Evolutionary conservation across 176 grass and related monocot genomes (phyloP).

Genomic region (Oryza punctata): DNA sequence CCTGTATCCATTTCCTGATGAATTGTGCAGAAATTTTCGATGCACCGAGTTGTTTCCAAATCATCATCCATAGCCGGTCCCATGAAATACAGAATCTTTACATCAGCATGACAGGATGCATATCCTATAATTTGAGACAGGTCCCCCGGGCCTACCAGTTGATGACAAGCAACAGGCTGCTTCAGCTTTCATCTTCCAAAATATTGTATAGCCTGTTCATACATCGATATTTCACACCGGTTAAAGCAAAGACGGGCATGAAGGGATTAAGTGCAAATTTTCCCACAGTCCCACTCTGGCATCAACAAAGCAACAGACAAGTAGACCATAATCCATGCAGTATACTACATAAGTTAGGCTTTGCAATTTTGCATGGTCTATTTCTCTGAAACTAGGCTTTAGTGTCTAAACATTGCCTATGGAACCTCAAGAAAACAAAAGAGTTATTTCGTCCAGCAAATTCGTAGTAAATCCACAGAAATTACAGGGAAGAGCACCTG

Average conservation of each 20-base stretch:
- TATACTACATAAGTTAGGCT: not conserved
- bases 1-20: conserved; percentile 25
- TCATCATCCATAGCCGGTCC: conserved; percentile 21
- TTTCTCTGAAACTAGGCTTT: not conserved
- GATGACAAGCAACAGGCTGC: conserved; percentile 28
- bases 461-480: not conserved
- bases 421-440: not conserved
- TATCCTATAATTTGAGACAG: conserved; percentile 40
- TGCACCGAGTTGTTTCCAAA: conserved; percentile 22
- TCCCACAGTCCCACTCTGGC: not conserved
- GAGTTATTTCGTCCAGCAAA: not conserved
- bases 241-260: not conserved
- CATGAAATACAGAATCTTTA: conserved; percentile 38
- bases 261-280: conserved; percentile 12
- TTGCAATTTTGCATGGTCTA: conserved; percentile 3
- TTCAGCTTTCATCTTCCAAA: conserved; percentile 12
- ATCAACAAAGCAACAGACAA: conserved; percentile 15
- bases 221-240: not conserved
- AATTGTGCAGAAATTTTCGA: not conserved
- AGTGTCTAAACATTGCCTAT: conserved; percentile 1
- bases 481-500: not conserved
- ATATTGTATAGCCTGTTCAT: not conserved
- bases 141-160: conserved; percentile 17
- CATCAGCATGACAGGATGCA: conserved; percentile 10
- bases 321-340: not conserved